Percentiles rank a stretch among this genome's conserved stretches.
Evolutionary conservation across 2,329 filamentous ascomycete species (phyloP).

Genomic region (Colletotrichum magnum): DNA sequence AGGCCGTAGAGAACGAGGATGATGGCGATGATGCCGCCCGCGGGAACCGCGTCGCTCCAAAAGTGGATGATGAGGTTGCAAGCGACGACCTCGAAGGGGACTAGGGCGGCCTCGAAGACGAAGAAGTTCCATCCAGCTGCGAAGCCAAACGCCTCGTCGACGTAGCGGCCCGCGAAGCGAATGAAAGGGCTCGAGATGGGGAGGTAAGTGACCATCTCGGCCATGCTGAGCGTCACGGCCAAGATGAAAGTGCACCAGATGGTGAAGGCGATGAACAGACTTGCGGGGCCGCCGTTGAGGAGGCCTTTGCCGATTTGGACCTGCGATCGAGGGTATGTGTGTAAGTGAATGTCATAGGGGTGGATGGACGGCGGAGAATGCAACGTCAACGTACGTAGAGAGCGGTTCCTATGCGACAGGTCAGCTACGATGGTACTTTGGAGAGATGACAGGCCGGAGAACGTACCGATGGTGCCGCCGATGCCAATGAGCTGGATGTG

Average conservation of each 20-base stretch:
- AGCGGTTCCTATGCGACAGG: conserved; percentile 25
- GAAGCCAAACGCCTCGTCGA: conserved; percentile 82
- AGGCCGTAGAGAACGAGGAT: conserved; percentile 59
- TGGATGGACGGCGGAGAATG: neutral
- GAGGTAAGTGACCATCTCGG: conserved; percentile 83
- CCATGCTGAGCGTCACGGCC: conserved; percentile 72
- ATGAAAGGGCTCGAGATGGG: conserved; percentile 86
- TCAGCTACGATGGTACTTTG: conserved; percentile 38
- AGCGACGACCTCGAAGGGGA: conserved; percentile 78
- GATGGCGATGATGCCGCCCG: conserved; percentile 73
- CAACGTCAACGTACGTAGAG: conserved; percentile 33
- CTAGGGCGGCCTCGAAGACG: conserved; percentile 76
- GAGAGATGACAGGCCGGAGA: conserved; percentile 66
- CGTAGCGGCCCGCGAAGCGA: conserved; percentile 80
- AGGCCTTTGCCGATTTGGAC: conserved; percentile 71
- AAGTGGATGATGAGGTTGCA: conserved; percentile 75
- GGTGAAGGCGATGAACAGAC: conserved; percentile 71
- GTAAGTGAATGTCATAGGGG: conserved; percentile 27
- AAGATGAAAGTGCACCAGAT: conserved; percentile 75
- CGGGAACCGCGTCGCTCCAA: conserved; percentile 73
- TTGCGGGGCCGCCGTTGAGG: conserved; percentile 71
- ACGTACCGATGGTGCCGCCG: conserved; percentile 75
- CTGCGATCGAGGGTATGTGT: conserved; percentile 47
- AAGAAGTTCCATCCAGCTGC: conserved; percentile 83
- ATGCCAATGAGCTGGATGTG: conserved; percentile 75